phyloP scores from a whole-genome alignment of 805 yeast genomes.

The Yarrowia keelungensis region DNA sequence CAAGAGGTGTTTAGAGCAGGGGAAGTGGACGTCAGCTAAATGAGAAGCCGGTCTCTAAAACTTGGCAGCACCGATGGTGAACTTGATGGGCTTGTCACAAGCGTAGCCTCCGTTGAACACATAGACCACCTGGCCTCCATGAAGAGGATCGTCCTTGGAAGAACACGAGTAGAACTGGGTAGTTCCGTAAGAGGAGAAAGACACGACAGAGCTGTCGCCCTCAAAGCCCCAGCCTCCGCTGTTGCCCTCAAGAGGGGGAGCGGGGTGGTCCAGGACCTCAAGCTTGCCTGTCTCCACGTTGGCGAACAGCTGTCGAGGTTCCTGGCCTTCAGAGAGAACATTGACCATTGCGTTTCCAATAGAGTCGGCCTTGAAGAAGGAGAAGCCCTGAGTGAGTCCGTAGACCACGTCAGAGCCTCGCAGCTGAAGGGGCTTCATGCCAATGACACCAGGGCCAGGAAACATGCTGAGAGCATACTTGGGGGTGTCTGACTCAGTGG shows the following conservation, averaged over 20 bases:
- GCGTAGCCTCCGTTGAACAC: constrained; percentile 15
- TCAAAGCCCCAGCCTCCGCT: constrained; percentile 6
- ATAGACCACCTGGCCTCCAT: constrained; percentile 6
- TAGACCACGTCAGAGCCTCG: constrained; percentile 5
- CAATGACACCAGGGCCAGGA: constrained; percentile 7
- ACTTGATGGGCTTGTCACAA: constrained; percentile 10
- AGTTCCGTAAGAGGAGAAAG: constrained; percentile 1
- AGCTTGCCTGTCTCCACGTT: constrained; percentile 11
- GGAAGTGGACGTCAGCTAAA: not conserved
- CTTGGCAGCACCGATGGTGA: constrained; percentile 17
- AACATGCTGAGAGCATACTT: constrained; percentile 25
- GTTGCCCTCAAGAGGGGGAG: constrained; percentile 4
- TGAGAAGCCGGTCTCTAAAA: not conserved
- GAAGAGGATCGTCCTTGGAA: not conserved
- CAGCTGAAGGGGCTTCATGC: constrained; percentile 6
- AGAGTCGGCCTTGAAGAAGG: constrained; percentile 6
- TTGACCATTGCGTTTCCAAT: constrained; percentile 14
- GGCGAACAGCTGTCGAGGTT: constrained; percentile 8
- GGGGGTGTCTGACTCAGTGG: not conserved
- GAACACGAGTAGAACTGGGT: constrained; percentile 8
- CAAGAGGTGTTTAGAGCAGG: no score
- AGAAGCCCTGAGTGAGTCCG: constrained; percentile 11
- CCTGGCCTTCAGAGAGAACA: not conserved
- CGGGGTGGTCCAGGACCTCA: constrained; percentile 1
- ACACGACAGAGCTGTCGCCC: not conserved